Evolutionary conservation across 1,139 yeast species (phyloP).

Genomic region (Geotrichum phurueaensis): DNA sequence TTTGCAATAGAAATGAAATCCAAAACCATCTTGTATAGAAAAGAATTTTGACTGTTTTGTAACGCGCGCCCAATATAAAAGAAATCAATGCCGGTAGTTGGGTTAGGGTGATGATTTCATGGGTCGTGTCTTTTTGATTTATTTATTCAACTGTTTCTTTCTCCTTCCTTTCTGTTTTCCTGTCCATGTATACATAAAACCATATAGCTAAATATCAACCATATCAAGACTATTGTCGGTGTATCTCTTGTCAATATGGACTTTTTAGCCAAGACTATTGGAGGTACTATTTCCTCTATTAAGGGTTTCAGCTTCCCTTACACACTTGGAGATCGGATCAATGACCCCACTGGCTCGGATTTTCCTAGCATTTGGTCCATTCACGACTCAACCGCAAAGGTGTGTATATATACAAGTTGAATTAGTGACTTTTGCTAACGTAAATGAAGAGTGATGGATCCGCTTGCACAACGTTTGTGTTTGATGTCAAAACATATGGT

Average conservation of each 20-base stretch:
- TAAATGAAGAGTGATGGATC: conserved; percentile 36
- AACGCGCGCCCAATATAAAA: neutral
- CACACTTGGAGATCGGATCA: conserved; percentile 27
- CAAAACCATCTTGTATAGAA: neutral
- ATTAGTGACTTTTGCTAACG: neutral
- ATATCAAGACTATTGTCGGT: neutral
- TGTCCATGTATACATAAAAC: neutral
- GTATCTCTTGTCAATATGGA: conserved; percentile 29
- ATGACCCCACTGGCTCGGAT: conserved; percentile 22
- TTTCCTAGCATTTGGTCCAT: conserved; percentile 45
- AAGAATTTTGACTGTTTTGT: neutral
- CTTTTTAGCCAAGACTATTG: conserved; percentile 36
- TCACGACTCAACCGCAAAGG: conserved; percentile 41
- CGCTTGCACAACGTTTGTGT: conserved; percentile 54
- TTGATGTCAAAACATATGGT: conserved; percentile 44
- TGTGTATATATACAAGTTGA: conserved; percentile 13
- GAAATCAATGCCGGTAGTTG: neutral
- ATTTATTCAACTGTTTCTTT: neutral
- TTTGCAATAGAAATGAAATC: neutral
- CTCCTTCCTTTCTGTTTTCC: neutral
- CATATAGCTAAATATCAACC: neutral
- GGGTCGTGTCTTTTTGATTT: conserved; percentile 10
- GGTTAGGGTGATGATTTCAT: conserved; percentile 9
- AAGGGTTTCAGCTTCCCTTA: conserved; percentile 34
- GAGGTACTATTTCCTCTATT: conserved; percentile 22